Percentiles rank a stretch among this genome's conserved stretches.
These are phyloP conservation scores for Onygena corvina DNA, from an alignment of 2,329 filamentous ascomycete genomes.

Conservation along the genomic window DNA sequence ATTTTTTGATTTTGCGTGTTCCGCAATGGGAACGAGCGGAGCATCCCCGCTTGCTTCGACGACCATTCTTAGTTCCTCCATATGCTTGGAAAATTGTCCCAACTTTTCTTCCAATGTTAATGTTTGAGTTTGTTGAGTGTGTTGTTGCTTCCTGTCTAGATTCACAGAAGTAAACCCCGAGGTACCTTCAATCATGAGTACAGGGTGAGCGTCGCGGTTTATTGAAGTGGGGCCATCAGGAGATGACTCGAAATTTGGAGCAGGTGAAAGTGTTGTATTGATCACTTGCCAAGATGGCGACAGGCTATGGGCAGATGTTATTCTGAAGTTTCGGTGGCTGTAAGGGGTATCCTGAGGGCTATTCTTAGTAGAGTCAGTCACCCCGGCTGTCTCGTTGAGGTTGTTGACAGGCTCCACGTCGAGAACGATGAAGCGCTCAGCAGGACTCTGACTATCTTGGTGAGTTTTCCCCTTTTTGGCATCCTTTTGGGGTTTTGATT, in stretches of 20 bases:
- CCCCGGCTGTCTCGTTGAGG: neutral
- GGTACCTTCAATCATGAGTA: conserved; percentile 37
- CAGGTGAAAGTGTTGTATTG: conserved; percentile 41
- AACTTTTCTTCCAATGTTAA: conserved; percentile 36
- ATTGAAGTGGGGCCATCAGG: conserved; percentile 36
- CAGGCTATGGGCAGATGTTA: conserved; percentile 60
- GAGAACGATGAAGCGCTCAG: conserved; percentile 46
- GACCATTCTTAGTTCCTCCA: conserved; percentile 33
- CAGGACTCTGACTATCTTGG: conserved; percentile 24
- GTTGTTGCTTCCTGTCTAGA: neutral
- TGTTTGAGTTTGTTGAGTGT: conserved; percentile 16
- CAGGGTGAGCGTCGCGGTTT: conserved; percentile 31
- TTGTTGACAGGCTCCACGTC: conserved; percentile 35
- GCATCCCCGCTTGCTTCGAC: conserved; percentile 26
- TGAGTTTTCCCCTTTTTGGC: conserved; percentile 8
- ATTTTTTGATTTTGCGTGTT: neutral
- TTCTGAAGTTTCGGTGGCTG: conserved; percentile 28
- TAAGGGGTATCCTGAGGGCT: conserved; percentile 2
- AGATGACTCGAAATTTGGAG: conserved; percentile 48
- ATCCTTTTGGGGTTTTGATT: neutral
- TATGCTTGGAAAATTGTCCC: conserved; percentile 35
- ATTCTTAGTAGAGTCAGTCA: neutral
- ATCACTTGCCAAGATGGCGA: conserved; percentile 61
- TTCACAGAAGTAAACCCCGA: conserved; percentile 19
- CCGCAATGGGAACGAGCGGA: neutral